phyloP scores from a whole-genome alignment of 768 basidiomycete species.

The Crepidotus variabilis region DNA sequence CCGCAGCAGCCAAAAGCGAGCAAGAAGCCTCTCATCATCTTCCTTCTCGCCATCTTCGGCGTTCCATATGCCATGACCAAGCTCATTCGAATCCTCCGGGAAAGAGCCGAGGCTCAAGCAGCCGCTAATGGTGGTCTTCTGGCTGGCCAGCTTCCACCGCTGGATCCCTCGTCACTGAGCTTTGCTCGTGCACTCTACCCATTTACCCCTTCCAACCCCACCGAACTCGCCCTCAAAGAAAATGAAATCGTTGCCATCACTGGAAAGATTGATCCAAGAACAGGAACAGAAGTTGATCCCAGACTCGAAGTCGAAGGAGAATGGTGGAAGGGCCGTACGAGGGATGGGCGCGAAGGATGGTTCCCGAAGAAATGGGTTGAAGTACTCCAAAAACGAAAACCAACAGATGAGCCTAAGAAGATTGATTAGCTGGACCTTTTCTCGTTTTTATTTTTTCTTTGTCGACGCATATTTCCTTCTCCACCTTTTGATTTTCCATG shows the following conservation, averaged over 20 bases:
- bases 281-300: constrained; percentile 66
- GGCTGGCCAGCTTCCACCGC: constrained; percentile 47
- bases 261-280: constrained; percentile 70
- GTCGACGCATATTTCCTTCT: background rate
- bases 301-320: constrained; percentile 62
- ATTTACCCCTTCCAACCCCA: constrained; percentile 69
- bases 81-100: constrained; percentile 74
- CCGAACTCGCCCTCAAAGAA: constrained; percentile 78
- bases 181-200: constrained; percentile 83
- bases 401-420: constrained; percentile 23
- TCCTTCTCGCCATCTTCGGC: constrained; percentile 91
- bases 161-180: constrained; percentile 76
- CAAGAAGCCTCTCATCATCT: constrained; percentile 89
- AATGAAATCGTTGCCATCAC: constrained; percentile 94
- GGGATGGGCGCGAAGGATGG: constrained; percentile 92
- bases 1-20: constrained; percentile 55
- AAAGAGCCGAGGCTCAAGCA: constrained; percentile 45
- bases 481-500: background rate
- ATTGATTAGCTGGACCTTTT: constrained; percentile 10
- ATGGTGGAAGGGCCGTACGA: constrained; percentile 94
- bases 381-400: constrained; percentile 41
- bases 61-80: constrained; percentile 92
- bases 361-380: constrained; percentile 91
- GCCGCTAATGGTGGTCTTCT: constrained; percentile 39
- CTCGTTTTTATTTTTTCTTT: background rate